Evolutionary conservation across 2,329 filamentous ascomycete genomes (phyloP).

Genomic region (Fusarium xyrophilum): DNA sequence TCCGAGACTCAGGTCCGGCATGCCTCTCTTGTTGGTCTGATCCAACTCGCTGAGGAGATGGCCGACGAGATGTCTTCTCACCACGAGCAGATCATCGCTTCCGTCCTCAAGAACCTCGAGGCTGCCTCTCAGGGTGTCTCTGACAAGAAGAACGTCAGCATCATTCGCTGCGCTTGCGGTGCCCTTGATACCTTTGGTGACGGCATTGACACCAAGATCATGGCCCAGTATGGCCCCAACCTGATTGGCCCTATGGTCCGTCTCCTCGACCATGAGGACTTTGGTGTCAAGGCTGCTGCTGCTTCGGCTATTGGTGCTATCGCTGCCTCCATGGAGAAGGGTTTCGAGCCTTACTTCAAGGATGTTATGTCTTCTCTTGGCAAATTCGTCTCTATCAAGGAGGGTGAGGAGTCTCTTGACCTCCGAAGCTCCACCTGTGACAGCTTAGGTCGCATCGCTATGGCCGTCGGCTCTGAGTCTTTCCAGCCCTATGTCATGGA

Average conservation of each 20-base stretch:
- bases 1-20: slow-evolving; percentile 83
- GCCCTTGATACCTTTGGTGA: slow-evolving; percentile 92
- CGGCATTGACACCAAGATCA: slow-evolving; percentile 78
- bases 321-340: slow-evolving; percentile 80
- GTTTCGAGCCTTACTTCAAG: slow-evolving; percentile 91
- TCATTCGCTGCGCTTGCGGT: slow-evolving; percentile 88
- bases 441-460: slow-evolving; percentile 89
- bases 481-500: slow-evolving; percentile 93
- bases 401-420: slow-evolving; percentile 86
- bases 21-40: slow-evolving; percentile 85
- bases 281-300: slow-evolving; percentile 87
- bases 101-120: slow-evolving; percentile 87
- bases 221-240: slow-evolving; percentile 80
- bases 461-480: slow-evolving; percentile 81
- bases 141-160: slow-evolving; percentile 79
- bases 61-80: slow-evolving; percentile 87
- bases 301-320: slow-evolving; percentile 91
- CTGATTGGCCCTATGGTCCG: slow-evolving; percentile 85
- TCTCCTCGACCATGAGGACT: slow-evolving; percentile 83
- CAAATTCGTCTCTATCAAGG: slow-evolving; percentile 83
- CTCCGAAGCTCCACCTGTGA: slow-evolving; percentile 90
- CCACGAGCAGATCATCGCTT: slow-evolving; percentile 83
- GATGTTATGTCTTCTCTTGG: slow-evolving; percentile 90
- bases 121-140: slow-evolving; percentile 73
- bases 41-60: slow-evolving; percentile 90